phyloP scores from a whole-genome alignment of 768 basidiomycete genomes.

The Leccinum disarticulatum region DNA sequence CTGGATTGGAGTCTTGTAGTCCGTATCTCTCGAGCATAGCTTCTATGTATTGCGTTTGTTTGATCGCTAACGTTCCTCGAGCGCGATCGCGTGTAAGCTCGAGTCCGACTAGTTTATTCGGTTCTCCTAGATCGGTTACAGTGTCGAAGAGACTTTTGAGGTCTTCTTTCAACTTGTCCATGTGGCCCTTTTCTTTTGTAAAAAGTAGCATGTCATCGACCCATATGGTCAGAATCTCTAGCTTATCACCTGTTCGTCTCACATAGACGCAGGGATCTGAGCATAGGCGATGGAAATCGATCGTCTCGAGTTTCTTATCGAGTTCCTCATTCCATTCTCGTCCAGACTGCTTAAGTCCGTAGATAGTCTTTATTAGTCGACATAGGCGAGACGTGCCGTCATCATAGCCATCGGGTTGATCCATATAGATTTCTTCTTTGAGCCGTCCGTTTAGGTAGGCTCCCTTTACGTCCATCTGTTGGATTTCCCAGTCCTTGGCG shows the following conservation, averaged over 20 bases:
- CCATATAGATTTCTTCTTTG: slow-evolving; percentile 2
- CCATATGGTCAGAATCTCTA: background rate
- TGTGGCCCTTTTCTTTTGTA: too few species aligned
- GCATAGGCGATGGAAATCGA: background rate
- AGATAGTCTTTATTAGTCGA: background rate
- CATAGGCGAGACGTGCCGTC: background rate
- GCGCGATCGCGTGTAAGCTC: too few species aligned
- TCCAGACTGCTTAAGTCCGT: background rate
- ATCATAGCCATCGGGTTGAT: background rate
- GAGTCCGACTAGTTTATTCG: too few species aligned
- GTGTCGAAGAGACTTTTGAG: too few species aligned
- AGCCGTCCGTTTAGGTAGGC: background rate
- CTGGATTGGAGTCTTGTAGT: background rate
- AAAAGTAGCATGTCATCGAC: background rate
- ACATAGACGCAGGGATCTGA: background rate
- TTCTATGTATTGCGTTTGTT: slow-evolving; percentile 12
- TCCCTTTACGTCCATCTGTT: slow-evolving; percentile 3
- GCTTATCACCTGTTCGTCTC: background rate
- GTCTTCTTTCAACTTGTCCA: too few species aligned
- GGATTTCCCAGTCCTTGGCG: background rate
- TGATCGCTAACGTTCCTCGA: too few species aligned
- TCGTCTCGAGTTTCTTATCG: background rate
- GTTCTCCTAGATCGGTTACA: too few species aligned
- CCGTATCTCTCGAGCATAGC: background rate
- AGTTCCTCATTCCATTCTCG: background rate